Conservation (phyloP, 768 basidiomycete genomes). For the Pleurotus eryngii region DNA sequence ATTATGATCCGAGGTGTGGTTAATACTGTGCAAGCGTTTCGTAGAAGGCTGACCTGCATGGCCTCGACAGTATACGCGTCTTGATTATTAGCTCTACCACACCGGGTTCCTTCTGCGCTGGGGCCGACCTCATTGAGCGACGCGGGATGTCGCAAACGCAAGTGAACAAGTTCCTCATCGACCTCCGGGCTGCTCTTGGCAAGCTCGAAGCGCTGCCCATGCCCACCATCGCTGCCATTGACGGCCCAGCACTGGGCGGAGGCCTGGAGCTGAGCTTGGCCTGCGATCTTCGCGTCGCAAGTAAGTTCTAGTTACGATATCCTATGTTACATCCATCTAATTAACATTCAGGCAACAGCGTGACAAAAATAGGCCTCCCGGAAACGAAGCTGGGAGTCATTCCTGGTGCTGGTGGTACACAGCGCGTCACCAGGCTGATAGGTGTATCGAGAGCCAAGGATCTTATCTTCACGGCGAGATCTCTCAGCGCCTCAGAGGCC, state of each 20-base stretch:
- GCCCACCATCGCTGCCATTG: constrained; percentile 90
- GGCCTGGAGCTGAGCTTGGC: constrained; percentile 85
- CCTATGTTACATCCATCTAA: not conserved
- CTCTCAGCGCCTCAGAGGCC: constrained; percentile 65
- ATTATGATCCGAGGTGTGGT: constrained; percentile 57
- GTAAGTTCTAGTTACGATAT: constrained; percentile 31
- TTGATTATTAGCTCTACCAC: constrained; percentile 82
- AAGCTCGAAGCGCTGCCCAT: constrained; percentile 80
- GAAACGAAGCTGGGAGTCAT: constrained; percentile 80
- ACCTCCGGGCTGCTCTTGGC: constrained; percentile 67
- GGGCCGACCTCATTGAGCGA: constrained; percentile 85
- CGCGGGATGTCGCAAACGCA: constrained; percentile 76
- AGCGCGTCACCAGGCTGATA: constrained; percentile 73
- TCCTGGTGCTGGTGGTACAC: constrained; percentile 89
- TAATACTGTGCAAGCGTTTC: not conserved
- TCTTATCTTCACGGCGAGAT: constrained; percentile 78
- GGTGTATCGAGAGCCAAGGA: constrained; percentile 83
- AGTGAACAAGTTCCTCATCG: constrained; percentile 73
- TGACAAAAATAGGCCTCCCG: constrained; percentile 85
- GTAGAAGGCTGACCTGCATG: not conserved
- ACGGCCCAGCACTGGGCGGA: constrained; percentile 92
- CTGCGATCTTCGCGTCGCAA: constrained; percentile 88
- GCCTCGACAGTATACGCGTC: constrained; percentile 56
- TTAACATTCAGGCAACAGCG: constrained; percentile 44
- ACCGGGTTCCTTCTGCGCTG: constrained; percentile 83